Evolutionary conservation across 257 asterid genomes (phyloP).

Genomic region (Jacaranda mimosifolia): DNA sequence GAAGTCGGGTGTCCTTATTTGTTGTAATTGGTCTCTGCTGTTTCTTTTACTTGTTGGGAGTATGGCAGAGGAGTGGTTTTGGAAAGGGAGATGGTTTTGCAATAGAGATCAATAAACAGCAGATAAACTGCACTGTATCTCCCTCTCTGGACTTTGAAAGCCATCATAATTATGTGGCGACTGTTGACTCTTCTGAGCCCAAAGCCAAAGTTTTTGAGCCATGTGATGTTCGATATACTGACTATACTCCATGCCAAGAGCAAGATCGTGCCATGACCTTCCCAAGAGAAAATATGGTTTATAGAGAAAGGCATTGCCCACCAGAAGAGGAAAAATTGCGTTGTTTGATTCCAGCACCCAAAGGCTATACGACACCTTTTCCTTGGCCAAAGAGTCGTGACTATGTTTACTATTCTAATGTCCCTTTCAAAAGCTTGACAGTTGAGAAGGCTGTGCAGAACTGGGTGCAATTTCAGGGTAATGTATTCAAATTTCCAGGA

Average conservation of each 20-base stretch:
- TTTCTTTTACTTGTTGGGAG: conserved; percentile 77
- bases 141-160: conserved; percentile 78
- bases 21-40: conserved; percentile 75
- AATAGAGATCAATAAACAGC: conserved; percentile 61
- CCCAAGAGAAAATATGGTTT: conserved; percentile 88
- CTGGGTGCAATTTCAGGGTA: conserved; percentile 88
- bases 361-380: conserved; percentile 81
- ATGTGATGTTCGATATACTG: conserved; percentile 65
- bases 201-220: conserved; percentile 63
- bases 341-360: conserved; percentile 89
- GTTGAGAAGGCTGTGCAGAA: conserved; percentile 91
- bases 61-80: conserved; percentile 89
- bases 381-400: conserved; percentile 98
- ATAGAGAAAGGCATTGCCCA: conserved; percentile 94
- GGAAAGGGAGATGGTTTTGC: conserved; percentile 84
- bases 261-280: conserved; percentile 92
- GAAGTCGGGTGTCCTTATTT: conserved; percentile 71
- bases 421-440: conserved; percentile 83
- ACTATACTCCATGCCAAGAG: conserved; percentile 96
- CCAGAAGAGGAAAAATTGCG: conserved; percentile 73
- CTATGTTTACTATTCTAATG: conserved; percentile 85
- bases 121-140: conserved; percentile 61
- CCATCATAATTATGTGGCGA: conserved; percentile 71
- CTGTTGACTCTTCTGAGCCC: conserved; percentile 65
- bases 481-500: conserved; percentile 90